Evolutionary conservation across 495 filamentous ascomycete genomes (phyloP), one percentile per base, ranked within the genome.

Genomic region (Xylaria longipes): DNA sequence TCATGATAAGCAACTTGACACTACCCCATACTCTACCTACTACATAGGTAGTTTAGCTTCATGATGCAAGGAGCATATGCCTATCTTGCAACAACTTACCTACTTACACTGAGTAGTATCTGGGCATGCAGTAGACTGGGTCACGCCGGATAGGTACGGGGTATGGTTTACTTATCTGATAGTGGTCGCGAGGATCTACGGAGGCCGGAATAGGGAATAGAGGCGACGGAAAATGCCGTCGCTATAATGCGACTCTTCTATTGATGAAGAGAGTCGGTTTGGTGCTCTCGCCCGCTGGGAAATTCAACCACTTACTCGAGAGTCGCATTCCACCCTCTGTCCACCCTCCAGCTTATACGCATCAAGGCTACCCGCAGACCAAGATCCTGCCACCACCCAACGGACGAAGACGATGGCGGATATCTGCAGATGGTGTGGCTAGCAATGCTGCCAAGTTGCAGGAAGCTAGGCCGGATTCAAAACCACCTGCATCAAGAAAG

Each of bases 401-500:
- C 43, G n/a, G 57, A 65, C 22, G 50, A 41, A 50, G 57, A 41
- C 54, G 57, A 43, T 35, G 61, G 69, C 20, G 39, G 69, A 12
- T 57, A 65, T 52, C 41, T 25, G 46, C 37, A 65, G 41, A 41
- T 48, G 57, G 57, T 43, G 62, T 64, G 69, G 69, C 62, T 54
- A 12, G 62, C 62, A 25, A 48, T 50, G 39, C 37, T 48, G 69
- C 62, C 69, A 65, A 71, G 69, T 41, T 71, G 48, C 61, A 60
- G 48, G 15, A 50, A 66, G 62, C 69, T 71, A 71, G 62, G 29
- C 69, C 69, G 69, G 17, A 58, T 71, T 50, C 50, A 66, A 66
- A 37, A 41, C 45, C 43, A 63, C 69, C 61, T 66, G 69, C 69
- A 66, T 43, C 17, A 35, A 58, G 50, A 71, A 71, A 71, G 62